Conservation (phyloP, 2,329 filamentous ascomycete species). For the Hypoxylon sp. region DNA sequence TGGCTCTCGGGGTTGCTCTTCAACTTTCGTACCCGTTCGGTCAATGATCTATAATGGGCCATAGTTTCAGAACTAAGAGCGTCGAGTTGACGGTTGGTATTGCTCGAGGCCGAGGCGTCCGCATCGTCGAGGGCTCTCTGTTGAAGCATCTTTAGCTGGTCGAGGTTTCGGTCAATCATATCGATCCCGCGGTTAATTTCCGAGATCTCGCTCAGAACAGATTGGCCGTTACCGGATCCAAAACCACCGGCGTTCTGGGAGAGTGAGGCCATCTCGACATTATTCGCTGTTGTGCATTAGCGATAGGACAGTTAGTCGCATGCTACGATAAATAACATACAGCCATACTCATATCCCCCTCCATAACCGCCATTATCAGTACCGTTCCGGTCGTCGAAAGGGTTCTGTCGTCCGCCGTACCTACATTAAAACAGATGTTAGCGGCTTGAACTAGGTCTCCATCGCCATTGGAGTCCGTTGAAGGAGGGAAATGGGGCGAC, state of each 20-base stretch:
- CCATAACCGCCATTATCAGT: constrained; percentile 55
- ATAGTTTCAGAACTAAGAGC: constrained; percentile 82
- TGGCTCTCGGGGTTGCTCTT: constrained; percentile 85
- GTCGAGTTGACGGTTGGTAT: constrained; percentile 77
- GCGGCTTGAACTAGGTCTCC: constrained; percentile 33
- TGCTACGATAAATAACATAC: constrained; percentile 48
- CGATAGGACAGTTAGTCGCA: not conserved
- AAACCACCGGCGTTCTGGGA: constrained; percentile 64
- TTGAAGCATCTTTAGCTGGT: constrained; percentile 78
- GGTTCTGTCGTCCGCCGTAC: constrained; percentile 68
- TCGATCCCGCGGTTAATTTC: constrained; percentile 83
- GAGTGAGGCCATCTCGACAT: constrained; percentile 80
- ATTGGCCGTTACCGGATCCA: constrained; percentile 72
- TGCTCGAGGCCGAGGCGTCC: constrained; percentile 75
- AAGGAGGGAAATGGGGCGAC: constrained; percentile 49
- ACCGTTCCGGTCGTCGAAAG: constrained; percentile 68
- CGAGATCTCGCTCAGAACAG: constrained; percentile 85
- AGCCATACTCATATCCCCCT: constrained; percentile 55
- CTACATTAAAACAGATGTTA: constrained; percentile 56
- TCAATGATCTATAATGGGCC: constrained; percentile 82
- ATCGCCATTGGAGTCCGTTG: constrained; percentile 27
- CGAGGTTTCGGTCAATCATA: constrained; percentile 77
- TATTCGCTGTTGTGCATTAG: constrained; percentile 54
- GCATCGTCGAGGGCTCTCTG: constrained; percentile 79
- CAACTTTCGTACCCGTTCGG: constrained; percentile 81